Evolutionary conservation across 2,329 filamentous ascomycete species (phyloP), one percentile per base, ranked within the genome.

Genomic region (Sclerotinia nivalis): DNA sequence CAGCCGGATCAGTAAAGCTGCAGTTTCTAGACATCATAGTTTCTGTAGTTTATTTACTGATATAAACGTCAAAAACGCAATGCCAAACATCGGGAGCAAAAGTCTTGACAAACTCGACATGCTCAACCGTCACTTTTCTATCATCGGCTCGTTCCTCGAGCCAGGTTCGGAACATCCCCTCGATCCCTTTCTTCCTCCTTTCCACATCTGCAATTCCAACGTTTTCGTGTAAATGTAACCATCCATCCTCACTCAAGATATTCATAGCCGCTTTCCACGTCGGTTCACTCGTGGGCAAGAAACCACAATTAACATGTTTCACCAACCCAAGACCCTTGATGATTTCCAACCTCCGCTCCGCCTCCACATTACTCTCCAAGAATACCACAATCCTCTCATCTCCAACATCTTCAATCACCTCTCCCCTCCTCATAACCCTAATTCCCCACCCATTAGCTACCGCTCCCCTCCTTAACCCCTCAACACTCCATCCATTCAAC

Each of bases 401-500:
- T 31, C 83, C 84, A 28, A 68, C 8, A 10, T 70, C 45, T 18
- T 76, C 74, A 45, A 80, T 78, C 0, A 84, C 82, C 0, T 76
- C 75, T 0, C 77, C 56, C 7, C 31, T 79, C 20, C 78, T 76
- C 0, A 92, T 80, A 20, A 92, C 83, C 69, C 81, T 83, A 12
- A 89, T 86, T 0, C 77, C 80, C 89, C 90, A 93, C 52, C 86
- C 85, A 77, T 94, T 94, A 43, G 80, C 87, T 58, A 83, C 76
- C 40, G 94, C 92, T 31, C 93, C 95, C 73, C 92, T 87, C 37
- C 89, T 84, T 77, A 98, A 80, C 0, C 92, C 93, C 81, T 97
- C 93, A 47, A 97, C 86, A 73, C 90, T 93, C 90, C 94, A 92
- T 0, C 91, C 90, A 78, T 97, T 97, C 59, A 97, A 83, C 80